Percentiles rank a stretch among this genome's conserved stretches.
Evolutionary conservation across 495 filamentous ascomycete genomes (phyloP).

Genomic region (Penicillium crystallinum): DNA sequence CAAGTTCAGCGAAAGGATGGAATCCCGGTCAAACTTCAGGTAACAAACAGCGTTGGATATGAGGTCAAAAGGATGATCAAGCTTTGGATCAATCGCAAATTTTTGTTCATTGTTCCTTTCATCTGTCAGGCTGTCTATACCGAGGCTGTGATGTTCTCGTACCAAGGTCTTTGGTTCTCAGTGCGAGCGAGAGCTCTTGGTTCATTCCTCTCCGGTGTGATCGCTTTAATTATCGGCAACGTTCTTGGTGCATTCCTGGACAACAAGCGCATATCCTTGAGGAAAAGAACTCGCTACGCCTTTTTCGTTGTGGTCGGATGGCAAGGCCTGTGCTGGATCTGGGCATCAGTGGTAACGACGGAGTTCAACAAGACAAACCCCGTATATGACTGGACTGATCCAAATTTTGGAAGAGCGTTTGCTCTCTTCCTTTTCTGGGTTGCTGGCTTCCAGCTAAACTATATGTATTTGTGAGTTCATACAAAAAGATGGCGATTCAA

Average conservation of each 20-base stretch:
- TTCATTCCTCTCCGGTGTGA: conserved; percentile 55
- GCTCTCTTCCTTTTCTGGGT: conserved; percentile 55
- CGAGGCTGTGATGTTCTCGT: conserved; percentile 61
- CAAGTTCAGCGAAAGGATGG: conserved; percentile 55
- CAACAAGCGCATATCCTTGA: conserved; percentile 41
- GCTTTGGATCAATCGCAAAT: conserved; percentile 48
- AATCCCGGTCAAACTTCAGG: conserved; percentile 44
- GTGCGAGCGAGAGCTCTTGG: conserved; percentile 59
- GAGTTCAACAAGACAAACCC: conserved; percentile 46
- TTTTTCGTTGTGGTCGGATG: conserved; percentile 44
- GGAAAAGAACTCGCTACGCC: conserved; percentile 38
- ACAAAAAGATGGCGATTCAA: background rate
- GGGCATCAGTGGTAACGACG: conserved; percentile 53
- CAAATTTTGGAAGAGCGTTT: conserved; percentile 54
- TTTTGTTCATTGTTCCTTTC: conserved; percentile 53
- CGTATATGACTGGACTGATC: conserved; percentile 52
- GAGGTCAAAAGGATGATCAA: conserved; percentile 50
- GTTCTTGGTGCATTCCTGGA: conserved; percentile 55
- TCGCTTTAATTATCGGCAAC: conserved; percentile 53
- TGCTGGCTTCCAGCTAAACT: conserved; percentile 58
- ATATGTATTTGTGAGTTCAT: conserved; percentile 51
- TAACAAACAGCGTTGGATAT: conserved; percentile 38
- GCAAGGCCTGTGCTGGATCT: conserved; percentile 59
- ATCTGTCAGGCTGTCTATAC: conserved; percentile 58
- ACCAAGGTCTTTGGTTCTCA: conserved; percentile 53